Evolutionary conservation across 140 eudicot genomes (phyloP).

Genomic region (Cichorium intybus): DNA sequence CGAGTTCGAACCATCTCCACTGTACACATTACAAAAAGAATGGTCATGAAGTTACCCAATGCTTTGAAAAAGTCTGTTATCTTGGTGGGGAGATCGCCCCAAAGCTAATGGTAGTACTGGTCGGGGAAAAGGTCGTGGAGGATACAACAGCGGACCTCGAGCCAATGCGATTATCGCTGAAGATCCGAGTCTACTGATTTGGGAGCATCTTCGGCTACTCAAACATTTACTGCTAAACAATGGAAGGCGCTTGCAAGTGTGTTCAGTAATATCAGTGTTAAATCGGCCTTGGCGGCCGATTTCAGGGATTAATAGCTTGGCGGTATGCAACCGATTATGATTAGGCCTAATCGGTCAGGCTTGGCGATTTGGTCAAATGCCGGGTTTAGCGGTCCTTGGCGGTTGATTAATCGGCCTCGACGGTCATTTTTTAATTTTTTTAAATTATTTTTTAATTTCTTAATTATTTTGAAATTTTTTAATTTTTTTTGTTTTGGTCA

Average conservation of each 20-base stretch:
- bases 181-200: neutral
- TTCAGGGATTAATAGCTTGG: too few species aligned
- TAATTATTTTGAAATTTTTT: too few species aligned
- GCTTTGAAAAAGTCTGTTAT: neutral
- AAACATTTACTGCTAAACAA: neutral
- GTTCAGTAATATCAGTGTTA: neutral
- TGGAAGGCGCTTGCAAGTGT: neutral
- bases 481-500: too few species aligned
- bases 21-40: constrained; percentile 1
- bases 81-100: constrained; percentile 10
- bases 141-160: neutral
- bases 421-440: too few species aligned
- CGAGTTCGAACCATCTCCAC: neutral
- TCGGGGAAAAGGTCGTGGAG: neutral
- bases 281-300: too few species aligned
- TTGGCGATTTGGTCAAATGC: too few species aligned
- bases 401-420: too few species aligned
- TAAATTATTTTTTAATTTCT: too few species aligned
- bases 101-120: neutral
- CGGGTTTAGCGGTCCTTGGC: too few species aligned
- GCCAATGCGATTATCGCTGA: neutral
- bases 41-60: neutral
- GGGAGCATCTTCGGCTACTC: neutral
- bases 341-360: too few species aligned
- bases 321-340: too few species aligned